Evolutionary conservation across 2,329 filamentous ascomycete species (phyloP).

Genomic region (Epichloe aotearoae): DNA sequence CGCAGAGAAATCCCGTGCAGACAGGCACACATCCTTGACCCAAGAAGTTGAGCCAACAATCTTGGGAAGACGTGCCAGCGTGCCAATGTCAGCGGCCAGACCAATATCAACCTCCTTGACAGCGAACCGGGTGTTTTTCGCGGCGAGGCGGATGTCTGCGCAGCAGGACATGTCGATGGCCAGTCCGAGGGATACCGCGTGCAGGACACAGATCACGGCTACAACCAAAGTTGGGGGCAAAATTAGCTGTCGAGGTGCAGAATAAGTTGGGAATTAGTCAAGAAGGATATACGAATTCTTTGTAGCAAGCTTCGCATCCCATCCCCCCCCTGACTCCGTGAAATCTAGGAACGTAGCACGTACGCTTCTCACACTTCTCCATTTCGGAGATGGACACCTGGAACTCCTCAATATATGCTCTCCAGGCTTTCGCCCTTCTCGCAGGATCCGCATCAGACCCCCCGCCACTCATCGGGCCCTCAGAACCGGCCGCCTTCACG

Average conservation of each 20-base stretch:
- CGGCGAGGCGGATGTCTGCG: slow-evolving; percentile 57
- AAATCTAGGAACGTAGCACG: background rate
- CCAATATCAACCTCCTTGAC: slow-evolving; percentile 80
- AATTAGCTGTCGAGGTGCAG: too few species aligned
- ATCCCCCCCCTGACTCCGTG: too few species aligned
- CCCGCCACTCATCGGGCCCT: slow-evolving; percentile 27
- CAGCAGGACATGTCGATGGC: slow-evolving; percentile 61
- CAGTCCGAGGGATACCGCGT: slow-evolving; percentile 66
- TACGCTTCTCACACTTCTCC: slow-evolving; percentile 81
- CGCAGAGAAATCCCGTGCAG: slow-evolving; percentile 55
- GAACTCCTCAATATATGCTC: slow-evolving; percentile 63
- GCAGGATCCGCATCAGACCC: slow-evolving; percentile 39
- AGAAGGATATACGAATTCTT: too few species aligned
- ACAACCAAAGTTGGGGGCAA: background rate
- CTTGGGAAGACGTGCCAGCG: slow-evolving; percentile 59
- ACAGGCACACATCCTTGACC: slow-evolving; percentile 67
- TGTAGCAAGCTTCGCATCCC: too few species aligned
- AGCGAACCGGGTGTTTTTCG: slow-evolving; percentile 45
- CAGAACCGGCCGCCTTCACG: slow-evolving; percentile 53
- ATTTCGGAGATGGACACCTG: slow-evolving; percentile 64
- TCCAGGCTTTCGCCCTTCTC: slow-evolving; percentile 46
- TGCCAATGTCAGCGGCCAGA: slow-evolving; percentile 67
- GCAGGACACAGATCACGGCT: slow-evolving; percentile 72
- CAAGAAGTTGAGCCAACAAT: slow-evolving; percentile 57
- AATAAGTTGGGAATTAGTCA: too few species aligned